Evolutionary conservation across 192 early-diverging fungal genomes (phyloP).

Genomic region (Coemansia biformis): DNA sequence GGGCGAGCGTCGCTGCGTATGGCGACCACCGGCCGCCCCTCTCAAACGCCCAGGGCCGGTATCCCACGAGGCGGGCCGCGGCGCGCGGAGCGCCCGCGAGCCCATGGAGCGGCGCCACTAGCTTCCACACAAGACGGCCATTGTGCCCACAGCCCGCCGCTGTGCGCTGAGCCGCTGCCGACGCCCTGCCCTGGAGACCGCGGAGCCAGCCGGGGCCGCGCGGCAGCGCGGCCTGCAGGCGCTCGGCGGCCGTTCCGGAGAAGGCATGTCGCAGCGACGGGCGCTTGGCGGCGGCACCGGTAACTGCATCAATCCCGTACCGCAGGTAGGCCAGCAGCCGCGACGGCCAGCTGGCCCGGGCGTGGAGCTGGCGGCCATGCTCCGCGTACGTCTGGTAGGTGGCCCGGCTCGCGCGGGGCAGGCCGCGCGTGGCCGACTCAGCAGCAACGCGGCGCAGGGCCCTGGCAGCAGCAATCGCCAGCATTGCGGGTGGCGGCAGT

Average conservation of each 20-base stretch:
- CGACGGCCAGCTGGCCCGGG: conserved; percentile 18
- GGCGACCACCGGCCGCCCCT: conserved; percentile 43
- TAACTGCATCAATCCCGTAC: conserved; percentile 6
- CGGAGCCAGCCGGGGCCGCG: conserved; percentile 15
- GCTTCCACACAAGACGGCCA: too few relatives aligned
- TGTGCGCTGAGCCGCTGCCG: conserved; percentile 1
- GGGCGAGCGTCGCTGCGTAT: conserved; percentile 16
- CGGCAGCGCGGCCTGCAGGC: conserved; percentile 19
- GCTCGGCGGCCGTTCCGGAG: conserved; percentile 17
- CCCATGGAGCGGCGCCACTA: conserved; percentile 9
- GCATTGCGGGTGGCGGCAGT: conserved; percentile 9
- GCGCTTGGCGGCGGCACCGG: not conserved
- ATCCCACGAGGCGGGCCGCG: not conserved
- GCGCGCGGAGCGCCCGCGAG: conserved; percentile 10
- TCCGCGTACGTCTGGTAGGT: conserved; percentile 24
- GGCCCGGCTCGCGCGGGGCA: conserved; percentile 12
- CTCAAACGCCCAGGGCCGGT: conserved; percentile 25
- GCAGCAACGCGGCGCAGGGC: conserved; percentile 8
- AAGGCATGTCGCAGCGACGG: conserved; percentile 2
- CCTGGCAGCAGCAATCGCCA: conserved; percentile 19
- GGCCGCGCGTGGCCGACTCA: conserved; percentile 1
- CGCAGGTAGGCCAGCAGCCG: conserved; percentile 29
- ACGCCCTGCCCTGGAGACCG: conserved; percentile 2
- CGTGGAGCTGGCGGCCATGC: conserved; percentile 11
- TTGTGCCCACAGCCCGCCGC: conserved; percentile 5